Percentiles rank a stretch among this genome's conserved stretches.
Conservation (phyloP, 352 stramenopile genomes). For the Aphanomyces cochlioides region DNA sequence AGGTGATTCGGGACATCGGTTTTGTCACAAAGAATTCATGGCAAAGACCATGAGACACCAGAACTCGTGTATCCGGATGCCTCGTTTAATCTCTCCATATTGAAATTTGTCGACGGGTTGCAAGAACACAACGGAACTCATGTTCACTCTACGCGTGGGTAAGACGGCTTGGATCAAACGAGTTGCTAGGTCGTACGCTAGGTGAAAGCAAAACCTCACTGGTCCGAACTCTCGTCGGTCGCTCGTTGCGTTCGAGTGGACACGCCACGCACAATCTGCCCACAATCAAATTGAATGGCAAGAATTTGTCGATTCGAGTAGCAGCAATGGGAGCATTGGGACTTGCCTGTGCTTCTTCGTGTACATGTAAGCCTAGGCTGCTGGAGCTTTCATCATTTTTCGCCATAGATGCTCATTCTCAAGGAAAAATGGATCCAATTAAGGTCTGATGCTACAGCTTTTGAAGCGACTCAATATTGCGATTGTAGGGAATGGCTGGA, state of each 20-base stretch:
- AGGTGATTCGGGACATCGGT: no score
- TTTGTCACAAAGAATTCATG: no score
- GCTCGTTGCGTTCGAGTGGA: background rate
- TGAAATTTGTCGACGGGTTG: no score
- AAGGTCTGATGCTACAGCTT: no score
- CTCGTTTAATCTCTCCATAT: no score
- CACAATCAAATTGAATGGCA: background rate
- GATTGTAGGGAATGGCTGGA: background rate
- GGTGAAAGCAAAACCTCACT: background rate
- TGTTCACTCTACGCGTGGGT: no score
- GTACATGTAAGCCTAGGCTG: background rate
- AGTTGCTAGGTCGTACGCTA: background rate
- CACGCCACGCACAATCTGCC: background rate
- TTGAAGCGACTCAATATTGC: background rate
- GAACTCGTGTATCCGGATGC: no score
- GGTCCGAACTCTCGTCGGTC: background rate
- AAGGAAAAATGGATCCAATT: no score
- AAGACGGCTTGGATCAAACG: no score
- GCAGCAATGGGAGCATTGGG: constrained; percentile 6
- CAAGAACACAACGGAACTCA: no score
- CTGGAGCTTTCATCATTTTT: background rate
- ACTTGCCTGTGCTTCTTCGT: background rate
- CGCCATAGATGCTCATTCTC: background rate
- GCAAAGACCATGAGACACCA: no score
- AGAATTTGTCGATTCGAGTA: background rate